These are phyloP conservation scores for Alternaria infectoria DNA, from an alignment of 2,329 filamentous ascomycete species.

Conservation along the genomic window DNA sequence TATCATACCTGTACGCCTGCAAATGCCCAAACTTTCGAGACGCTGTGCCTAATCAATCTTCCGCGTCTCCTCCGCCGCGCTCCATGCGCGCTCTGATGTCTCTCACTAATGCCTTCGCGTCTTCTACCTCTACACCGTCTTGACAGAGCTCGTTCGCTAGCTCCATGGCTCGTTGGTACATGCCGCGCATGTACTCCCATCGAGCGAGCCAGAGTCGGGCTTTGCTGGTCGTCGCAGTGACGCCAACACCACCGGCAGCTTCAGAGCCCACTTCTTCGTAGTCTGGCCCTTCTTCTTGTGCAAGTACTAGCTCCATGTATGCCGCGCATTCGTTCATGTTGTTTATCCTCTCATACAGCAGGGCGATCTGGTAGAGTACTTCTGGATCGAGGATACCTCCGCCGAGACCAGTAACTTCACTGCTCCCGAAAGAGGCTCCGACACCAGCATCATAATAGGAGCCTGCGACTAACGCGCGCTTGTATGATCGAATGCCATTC, in stretches of 20 bases:
- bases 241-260: slow-evolving; percentile 71
- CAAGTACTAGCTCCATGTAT: slow-evolving; percentile 95
- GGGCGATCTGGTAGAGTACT: slow-evolving; percentile 85
- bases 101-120: slow-evolving; percentile 89
- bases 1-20: slow-evolving; percentile 17
- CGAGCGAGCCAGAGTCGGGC: slow-evolving; percentile 92
- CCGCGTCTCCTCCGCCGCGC: slow-evolving; percentile 31
- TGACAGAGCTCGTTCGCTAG: slow-evolving; percentile 91
- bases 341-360: slow-evolving; percentile 81
- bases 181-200: slow-evolving; percentile 75
- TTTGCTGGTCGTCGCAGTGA: slow-evolving; percentile 89
- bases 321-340: slow-evolving; percentile 81
- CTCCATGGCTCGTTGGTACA: slow-evolving; percentile 77
- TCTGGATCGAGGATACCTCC: slow-evolving; percentile 80
- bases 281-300: slow-evolving; percentile 80
- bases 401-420: slow-evolving; percentile 52
- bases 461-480: slow-evolving; percentile 86
- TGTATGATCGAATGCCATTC: slow-evolving; percentile 95
- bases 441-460: slow-evolving; percentile 78
- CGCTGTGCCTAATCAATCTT: slow-evolving; percentile 1
- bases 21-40: slow-evolving; percentile 3
- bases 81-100: slow-evolving; percentile 83
- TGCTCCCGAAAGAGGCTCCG: slow-evolving; percentile 54
- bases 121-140: slow-evolving; percentile 94
- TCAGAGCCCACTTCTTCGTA: slow-evolving; percentile 47